Percentiles rank a stretch among this genome's conserved stretches.
These are phyloP conservation scores for Psidium guajava DNA, from an alignment of 345 rosid genomes.

Conservation along the genomic window DNA sequence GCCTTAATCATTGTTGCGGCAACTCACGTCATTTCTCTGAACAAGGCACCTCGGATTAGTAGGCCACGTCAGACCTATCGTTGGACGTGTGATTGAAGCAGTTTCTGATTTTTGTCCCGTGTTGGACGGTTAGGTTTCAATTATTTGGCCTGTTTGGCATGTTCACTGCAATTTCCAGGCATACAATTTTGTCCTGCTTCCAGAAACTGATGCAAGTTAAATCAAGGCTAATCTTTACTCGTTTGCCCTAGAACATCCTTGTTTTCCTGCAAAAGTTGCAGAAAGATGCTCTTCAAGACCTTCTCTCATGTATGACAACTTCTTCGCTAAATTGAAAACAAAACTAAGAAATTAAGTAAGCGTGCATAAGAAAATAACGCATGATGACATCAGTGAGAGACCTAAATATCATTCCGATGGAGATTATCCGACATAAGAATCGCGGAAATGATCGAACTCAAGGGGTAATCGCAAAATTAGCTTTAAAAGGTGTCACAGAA, in stretches of 20 bases:
- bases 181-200: not conserved
- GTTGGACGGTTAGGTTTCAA: not conserved
- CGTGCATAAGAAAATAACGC: not conserved
- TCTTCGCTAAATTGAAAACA: not conserved
- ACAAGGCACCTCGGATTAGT: not conserved
- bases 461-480: not conserved
- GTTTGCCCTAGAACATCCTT: not conserved
- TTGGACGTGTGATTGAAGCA: not conserved
- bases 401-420: too few relatives aligned
- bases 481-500: too few relatives aligned
- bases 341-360: not conserved
- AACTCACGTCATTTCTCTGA: not conserved
- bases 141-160: not conserved
- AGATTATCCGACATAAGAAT: not conserved
- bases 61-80: not conserved
- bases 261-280: not conserved
- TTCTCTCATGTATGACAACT: not conserved
- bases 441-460: not conserved
- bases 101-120: not conserved
- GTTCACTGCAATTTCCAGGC: not conserved
- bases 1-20: not conserved
- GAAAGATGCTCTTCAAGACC: rapidly evolving
- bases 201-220: too few relatives aligned
- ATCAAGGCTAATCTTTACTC: not conserved
- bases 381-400: not conserved